Base-by-base conservation (phyloP, 768 basidiomycete genomes). In the Mycena chlorophos region DNA sequence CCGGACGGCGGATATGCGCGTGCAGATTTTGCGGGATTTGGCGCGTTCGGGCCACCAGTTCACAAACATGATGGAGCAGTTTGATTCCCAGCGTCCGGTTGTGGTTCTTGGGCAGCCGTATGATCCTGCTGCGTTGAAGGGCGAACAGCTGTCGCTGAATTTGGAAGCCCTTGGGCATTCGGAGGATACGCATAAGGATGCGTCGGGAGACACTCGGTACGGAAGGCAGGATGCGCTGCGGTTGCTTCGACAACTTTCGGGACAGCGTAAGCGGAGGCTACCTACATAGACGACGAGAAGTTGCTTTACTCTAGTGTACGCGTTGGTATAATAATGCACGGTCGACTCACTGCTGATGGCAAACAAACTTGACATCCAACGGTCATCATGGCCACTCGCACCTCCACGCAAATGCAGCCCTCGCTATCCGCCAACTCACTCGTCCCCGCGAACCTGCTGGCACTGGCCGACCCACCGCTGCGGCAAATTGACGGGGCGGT, bases 401-500 rank as follows among this genome's bases (percentile, higher is more conserved):
- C 53, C 48, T 74, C 73, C 19, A 45, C 73, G 12, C 73, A 74
- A 58, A 55, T 66, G 28, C 42, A 64, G 16, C 56, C 69, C 38
- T 60, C 68, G 20, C 55, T 58, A 31, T 62, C 68, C 4, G 51
- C 67, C 4, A 66, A 53, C 54, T 61, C 71, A 0, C 57, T 68
- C 22, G 64, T 68, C 28, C 56, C 65, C 1, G 50, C 63, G 16
- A 68, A 62, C 27, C 74, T 89, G 3, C 71, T 80, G n/a, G 67
- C 76, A 2, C 75, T 90, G 16, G 82, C 88, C 1, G 87, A 91
- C 56, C 85, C 87, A 1, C 84, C 87, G 23, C 67, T 68, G 10
- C 78, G 78, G 26, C 75, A 83, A 38, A 77, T 90, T 53, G 88
- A 91, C 64, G 83, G 73, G 46, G 80, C 85, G 6, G 84, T 76